Base-by-base conservation (phyloP, 305 asterid species). In the Stenogyne calaminthoides region DNA sequence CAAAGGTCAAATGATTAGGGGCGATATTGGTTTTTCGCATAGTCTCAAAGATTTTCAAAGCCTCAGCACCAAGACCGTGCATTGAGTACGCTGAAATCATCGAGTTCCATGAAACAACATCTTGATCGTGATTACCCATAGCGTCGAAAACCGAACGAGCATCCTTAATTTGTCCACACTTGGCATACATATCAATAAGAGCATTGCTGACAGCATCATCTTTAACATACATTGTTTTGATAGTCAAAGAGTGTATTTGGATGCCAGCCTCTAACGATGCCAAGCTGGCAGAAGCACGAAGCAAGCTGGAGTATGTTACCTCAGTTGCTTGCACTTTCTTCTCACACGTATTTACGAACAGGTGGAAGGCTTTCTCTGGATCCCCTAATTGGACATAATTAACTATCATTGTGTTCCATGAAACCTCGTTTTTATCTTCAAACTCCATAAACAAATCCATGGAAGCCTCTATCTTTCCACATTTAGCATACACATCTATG, bases 331-430 rank as follows among this genome's bases (percentile, higher is more conserved):
- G 78, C 59, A 88, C 80, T 52, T 75, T 77, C 73, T 87, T 83
- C 64, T 79, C 86, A n/a, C 78, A 80, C 98, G 91, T 93, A 67
- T 78, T 59, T 51, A 82, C 44, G 76, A 88, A 93, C 56, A 91
- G 67, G 56, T 25, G 69, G 68, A 93, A 80, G 19, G 96, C 96
- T 69, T 80, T 79, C 77, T 87, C 96, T 20, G 82, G 88, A 47
- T 91, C 89, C 22, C 91, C 96, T 61, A 70, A 75, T 73, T 88
- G 98, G 59, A 91, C 96, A 76, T 82, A 87, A 54, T 87, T 92
- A 56, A 93, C 97, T 67, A 91, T 84, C 77, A 91, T 73, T 36
- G 98, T 93, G 79, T 93, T 93, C 98, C 98, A 93, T 5, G 98
- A 91, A 64, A 93, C 92, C 67, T 84, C 97, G 56, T 89, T 91